Evolutionary conservation across 1,284 basidiomycete genomes (phyloP), one percentile per base, ranked within the genome.

Genomic region (Irpex lacteus): DNA sequence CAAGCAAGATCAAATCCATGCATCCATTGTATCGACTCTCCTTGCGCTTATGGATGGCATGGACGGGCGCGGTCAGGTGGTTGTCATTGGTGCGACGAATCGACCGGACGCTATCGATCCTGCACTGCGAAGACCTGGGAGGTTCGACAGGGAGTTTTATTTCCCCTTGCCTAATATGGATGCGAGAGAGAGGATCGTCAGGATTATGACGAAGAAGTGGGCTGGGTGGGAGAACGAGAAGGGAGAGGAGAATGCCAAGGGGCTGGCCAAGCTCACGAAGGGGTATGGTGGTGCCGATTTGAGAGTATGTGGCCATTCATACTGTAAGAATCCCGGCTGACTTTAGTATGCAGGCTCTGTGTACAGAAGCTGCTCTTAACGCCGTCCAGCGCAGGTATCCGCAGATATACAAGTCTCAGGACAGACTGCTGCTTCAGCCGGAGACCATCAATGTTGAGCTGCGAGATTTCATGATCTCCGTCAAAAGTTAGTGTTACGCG

Each of bases 31-130:
- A 7, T 95, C 93, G 57, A 99, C 98, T 0, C 82, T 99, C 11
- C 84, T 99, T 1, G 97, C 98, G 0, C 82, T 99, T 58, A 99
- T 99, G 97, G 98, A 99, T 75, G 98, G 98, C 57, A 99, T 99
- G 98, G 98, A 99, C 69, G 97, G 97, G 1, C 87, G 98, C 65
- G 95, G 91, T 2, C 96, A 98, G 76, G 96, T 99, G 26, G 88
- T 98, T n/a, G 94, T 99, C 54, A 98, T 98, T 69, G 97, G 98
- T 36, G 98, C 98, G 1, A 99, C 98, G 7, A 99, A 99, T 75
- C 78, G 98, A 64, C 97, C 97, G 0, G 98, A 99, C 77, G 94
- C 96, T 9, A 91, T 99, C 63, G 98, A 99, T 76, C 96, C 98
- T 38, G 98, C 98, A 0, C 78, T 99, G 55, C 85, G 98, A 50